A percentile compares a stretch with the other conserved stretches of the same genome.
phyloP scores from a whole-genome alignment of 306 rosid genomes.

The Canavalia ensiformis region DNA sequence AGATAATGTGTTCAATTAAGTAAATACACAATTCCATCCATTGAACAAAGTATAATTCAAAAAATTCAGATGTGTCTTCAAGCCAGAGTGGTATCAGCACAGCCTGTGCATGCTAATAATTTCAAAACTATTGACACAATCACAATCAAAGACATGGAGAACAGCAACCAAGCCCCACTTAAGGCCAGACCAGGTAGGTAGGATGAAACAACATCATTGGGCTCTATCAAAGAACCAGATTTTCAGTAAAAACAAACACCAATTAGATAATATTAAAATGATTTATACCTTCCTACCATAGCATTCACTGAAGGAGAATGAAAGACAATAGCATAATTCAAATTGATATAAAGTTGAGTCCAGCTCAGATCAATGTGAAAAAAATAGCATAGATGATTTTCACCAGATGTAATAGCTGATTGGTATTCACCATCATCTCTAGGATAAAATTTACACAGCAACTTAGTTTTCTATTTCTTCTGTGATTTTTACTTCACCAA shows the following conservation, averaged over 20 bases:
- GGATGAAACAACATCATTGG: neutral
- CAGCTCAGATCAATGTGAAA: neutral
- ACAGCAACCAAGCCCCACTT: neutral
- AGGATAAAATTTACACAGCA: neutral
- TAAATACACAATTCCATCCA: slow-evolving; percentile 2
- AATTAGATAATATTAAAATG: neutral
- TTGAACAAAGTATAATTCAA: slow-evolving; percentile 28
- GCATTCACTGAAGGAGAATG: neutral
- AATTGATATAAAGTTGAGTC: neutral
- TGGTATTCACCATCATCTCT: neutral
- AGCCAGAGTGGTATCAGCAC: slow-evolving; percentile 26
- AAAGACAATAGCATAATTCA: neutral
- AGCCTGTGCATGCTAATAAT: slow-evolving; percentile 8
- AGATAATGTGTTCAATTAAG: slow-evolving; percentile 6
- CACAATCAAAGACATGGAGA: neutral
- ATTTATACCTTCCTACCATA: neutral
- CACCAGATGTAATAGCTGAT: neutral
- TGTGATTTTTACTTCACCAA: neutral
- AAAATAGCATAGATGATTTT: neutral
- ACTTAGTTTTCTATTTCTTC: neutral
- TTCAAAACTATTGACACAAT: slow-evolving; percentile 14
- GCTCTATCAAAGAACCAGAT: neutral
- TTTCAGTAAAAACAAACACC: neutral
- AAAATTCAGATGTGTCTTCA: slow-evolving; percentile 32
- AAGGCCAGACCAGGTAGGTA: neutral